Evolutionary conservation across 2,329 filamentous ascomycete species (phyloP), one percentile per base, ranked within the genome.

Genomic region (Hymenoscyphus fructigenus): DNA sequence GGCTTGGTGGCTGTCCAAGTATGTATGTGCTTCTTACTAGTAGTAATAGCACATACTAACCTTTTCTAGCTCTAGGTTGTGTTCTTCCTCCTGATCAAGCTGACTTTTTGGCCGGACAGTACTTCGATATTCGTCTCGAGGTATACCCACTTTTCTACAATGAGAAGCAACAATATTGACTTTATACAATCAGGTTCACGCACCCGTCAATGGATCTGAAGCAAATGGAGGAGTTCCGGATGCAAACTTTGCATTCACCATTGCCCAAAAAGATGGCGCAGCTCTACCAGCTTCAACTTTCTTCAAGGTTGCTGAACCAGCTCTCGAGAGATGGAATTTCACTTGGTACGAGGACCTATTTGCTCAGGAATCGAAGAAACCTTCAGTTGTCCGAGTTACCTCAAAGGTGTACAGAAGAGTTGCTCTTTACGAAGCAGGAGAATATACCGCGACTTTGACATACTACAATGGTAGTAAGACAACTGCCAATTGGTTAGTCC

Each of bases 291-390:
- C 88, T 50, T 81, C 87, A 17, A 79, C 86, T 50, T 93, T 86
- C 79, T 94, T 95, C 79, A 81, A 82, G n/a, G 74, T 90, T 41
- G 73, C 83, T 2, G 91, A 94, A 75, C 89, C 91, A 23, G 78
- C 86, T 75, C 79, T 95, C 17, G 92, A 96, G 82, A 88, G 82
- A 68, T 96, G 92, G 92, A 85, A 88, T 69, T 95, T 95, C 75
- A 83, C 83, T n/a, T 95, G 90, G 90, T 94, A 85, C 74, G 92
- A 94, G 80, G 90, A 96, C 72, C 84, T 92, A 29, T 96, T 92
- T 75, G 91, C 91, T 32, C 80, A 88, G 73, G 91, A 93, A 71
- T 87, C 86, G 3, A 79, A 85, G 23, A 88, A 83, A 41, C 85
- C 90, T 4, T 90, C 88, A 1, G 73, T 92, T 23, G 92, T 96